Evolutionary conservation across 1,139 yeast genomes (phyloP), one percentile per base, ranked within the genome.

Genomic region (Candida tetrigidarum): DNA sequence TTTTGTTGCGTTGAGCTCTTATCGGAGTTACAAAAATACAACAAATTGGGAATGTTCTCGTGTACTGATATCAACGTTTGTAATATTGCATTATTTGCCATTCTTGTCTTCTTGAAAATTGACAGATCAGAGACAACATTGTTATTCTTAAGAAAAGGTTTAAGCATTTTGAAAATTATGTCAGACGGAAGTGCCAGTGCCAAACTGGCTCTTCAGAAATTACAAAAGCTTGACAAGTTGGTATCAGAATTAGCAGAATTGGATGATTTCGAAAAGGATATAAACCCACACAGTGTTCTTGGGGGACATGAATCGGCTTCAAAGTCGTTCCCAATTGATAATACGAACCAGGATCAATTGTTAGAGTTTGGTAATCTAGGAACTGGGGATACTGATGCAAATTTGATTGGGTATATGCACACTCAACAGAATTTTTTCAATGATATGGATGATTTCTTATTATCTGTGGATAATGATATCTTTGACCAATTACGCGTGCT

Each of bases 171-270:
- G 14, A 50, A 51, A 38, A 51, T 47, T 6, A 43, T 56, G 38
- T 53, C 59, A 1, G 50, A 39, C n/a, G 58, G 58, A 10, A 50
- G 56, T 41, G 48, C 56, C 4, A 55, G 59, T 46, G 59, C 59
- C 6, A 52, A 49, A 20, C 49, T 46, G 40, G 38, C 51, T 3
- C 37, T 49, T 16, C 39, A 30, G 12, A 49, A 42, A 30, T 28
- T 49, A 9, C 41, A 42, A 20, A 49, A 43, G 20, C 39, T 49
- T 14, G 48, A 49, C 15, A 41, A 37, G 29, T 33, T 49, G 36
- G 51, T 49, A 4, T 39, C 45, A n/a, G 51, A 47, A 19, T 34
- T 42, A n/a, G 25, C 50, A 3, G 50, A 46, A 16, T 42, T 46
- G 18, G 51, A 48, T n/a, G 51, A 49, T 14, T 39, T 39, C 15